Base-by-base conservation (phyloP, 139 green algal species). In the Chlorella sp. region DNA sequence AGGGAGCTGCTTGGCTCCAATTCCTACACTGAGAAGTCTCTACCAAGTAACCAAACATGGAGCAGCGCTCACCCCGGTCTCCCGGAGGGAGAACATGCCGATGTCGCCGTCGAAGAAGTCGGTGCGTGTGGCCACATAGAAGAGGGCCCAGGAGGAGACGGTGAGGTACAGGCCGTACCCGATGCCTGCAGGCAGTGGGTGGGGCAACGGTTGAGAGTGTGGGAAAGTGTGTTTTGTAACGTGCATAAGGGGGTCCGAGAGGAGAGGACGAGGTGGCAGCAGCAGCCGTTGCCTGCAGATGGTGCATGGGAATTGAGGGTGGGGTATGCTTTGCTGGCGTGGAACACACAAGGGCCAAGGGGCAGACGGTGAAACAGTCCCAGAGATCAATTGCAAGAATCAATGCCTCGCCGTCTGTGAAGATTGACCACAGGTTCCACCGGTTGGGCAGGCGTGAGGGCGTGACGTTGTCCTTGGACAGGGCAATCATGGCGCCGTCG, bases 401-500 rank as follows among this genome's bases (percentile, higher is more conserved):
- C n/a, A n/a, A n/a, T n/a, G n/a, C n/a, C n/a, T n/a, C 60, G 86
- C 90, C 95, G 69, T 95, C 92, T 34, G 94, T 89, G 92, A 98
- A 97, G 88, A 98, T 97, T 93, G 93, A 94, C 37, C 48, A 83
- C 39, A 98, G 91, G 91, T 96, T 94, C 96, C 96, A 98, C 68
- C 85, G 86, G 90, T 97, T 97, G 69, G 96, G 96, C 71, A 94
- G 80, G 40, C 79, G 89, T 18, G 86, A 94, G 81, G 96, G 80
- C 11, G 85, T 86, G 39, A 98, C 96, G 37, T 90, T 92, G 82
- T 98, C 94, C 91, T 98, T 98, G 78, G 95, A 96, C 75, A 98
- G 93, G 28, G 96, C 95, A 91, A 98, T 98, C 95, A 98, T 98
- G 86, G 96, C 95, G 60, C 96, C 96, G 79, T 98, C 96, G 81